phyloP scores from a whole-genome alignment of 2,329 filamentous ascomycete species.

The Cercospora zeina region DNA sequence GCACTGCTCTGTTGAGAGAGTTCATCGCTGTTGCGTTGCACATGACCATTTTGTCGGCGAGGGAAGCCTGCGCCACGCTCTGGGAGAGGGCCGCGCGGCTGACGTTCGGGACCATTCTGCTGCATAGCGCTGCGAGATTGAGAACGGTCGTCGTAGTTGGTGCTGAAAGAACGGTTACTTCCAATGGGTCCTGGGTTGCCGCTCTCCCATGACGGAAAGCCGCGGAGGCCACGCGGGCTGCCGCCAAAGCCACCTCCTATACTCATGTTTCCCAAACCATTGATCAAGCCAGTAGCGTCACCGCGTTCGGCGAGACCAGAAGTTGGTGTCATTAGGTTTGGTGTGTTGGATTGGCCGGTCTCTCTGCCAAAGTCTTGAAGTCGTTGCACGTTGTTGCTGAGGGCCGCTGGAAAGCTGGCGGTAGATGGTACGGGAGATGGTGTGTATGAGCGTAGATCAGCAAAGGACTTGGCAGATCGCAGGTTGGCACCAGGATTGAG shows the following conservation, averaged over 20 bases:
- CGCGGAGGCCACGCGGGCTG: constrained; percentile 60
- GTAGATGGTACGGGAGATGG: constrained; percentile 89
- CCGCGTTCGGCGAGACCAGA: constrained; percentile 36
- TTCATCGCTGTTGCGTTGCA: constrained; percentile 63
- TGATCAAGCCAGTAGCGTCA: constrained; percentile 54
- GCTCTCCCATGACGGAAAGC: constrained; percentile 63
- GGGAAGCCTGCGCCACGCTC: constrained; percentile 61
- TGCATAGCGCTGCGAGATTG: constrained; percentile 48
- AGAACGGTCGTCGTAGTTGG: constrained; percentile 57
- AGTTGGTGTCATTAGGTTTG: constrained; percentile 63
- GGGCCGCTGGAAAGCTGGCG: constrained; percentile 75
- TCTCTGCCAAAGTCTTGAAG: constrained; percentile 58
- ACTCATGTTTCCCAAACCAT: constrained; percentile 62
- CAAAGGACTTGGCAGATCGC: constrained; percentile 92
- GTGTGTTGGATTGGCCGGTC: constrained; percentile 63
- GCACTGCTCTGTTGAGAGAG: constrained; percentile 59
- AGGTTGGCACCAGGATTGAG: constrained; percentile 74
- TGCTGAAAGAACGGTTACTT: constrained; percentile 63
- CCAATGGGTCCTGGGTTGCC: constrained; percentile 62
- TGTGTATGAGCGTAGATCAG: constrained; percentile 90
- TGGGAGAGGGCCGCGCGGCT: constrained; percentile 62
- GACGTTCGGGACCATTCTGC: constrained; percentile 55
- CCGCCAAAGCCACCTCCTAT: constrained; percentile 55
- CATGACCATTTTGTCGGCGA: constrained; percentile 62
- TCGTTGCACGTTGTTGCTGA: constrained; percentile 63